phyloP scores from a whole-genome alignment of 208 protist species.

The Trypanosoma grayi region DNA sequence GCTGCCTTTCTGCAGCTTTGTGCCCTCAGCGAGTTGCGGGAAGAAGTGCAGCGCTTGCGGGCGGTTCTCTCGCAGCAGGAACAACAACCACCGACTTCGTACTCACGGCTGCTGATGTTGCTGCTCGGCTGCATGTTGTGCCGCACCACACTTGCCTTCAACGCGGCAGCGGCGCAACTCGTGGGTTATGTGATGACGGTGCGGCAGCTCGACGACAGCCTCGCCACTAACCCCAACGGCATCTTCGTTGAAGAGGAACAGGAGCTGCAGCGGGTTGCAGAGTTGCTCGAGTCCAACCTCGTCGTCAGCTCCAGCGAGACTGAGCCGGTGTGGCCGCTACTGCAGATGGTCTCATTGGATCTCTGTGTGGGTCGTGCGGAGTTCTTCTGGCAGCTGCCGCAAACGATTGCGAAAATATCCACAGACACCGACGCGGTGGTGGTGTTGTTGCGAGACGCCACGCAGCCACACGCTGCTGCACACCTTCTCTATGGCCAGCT shows the following conservation, averaged over 20 bases:
- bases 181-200: constrained; percentile 9
- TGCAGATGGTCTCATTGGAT: constrained; percentile 19
- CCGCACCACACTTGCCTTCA: constrained; percentile 33
- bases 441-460: constrained; percentile 8
- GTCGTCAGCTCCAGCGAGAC: constrained; percentile 2
- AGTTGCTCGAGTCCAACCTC: constrained; percentile 42
- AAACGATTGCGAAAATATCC: background rate
- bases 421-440: constrained; percentile 10
- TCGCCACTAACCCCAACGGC: constrained; percentile 53
- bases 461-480: constrained; percentile 16
- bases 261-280: constrained; percentile 30
- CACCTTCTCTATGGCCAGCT: constrained; percentile 19
- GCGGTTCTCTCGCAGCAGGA: background rate
- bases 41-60: constrained; percentile 1
- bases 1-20: constrained; percentile 12
- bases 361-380: constrained; percentile 28
- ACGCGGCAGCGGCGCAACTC: constrained; percentile 22
- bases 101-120: constrained; percentile 9
- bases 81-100: background rate
- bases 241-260: constrained; percentile 55
- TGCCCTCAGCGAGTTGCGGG: constrained; percentile 14
- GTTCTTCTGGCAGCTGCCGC: constrained; percentile 29
- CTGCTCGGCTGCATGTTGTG: constrained; percentile 39
- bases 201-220: constrained; percentile 8
- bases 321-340: constrained; percentile 29